Conservation (phyloP, 2,329 filamentous ascomycete species). For the Verticillium albo-atrum region DNA sequence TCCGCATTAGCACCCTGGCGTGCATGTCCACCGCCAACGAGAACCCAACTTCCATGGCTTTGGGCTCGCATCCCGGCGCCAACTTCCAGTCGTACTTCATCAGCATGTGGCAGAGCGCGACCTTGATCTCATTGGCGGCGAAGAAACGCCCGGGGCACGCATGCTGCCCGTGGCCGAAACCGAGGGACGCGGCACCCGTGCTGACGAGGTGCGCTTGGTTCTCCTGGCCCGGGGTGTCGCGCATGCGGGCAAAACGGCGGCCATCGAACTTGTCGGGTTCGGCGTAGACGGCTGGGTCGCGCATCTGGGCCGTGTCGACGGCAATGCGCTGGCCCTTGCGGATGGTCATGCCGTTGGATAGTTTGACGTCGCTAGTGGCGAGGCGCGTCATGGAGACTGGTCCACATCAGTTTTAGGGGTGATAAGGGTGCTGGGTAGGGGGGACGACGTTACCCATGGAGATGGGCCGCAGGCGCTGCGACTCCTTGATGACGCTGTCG, state of each 20-base stretch:
- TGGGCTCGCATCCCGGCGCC: not conserved
- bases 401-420: too few relatives aligned
- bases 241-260: slow-evolving; percentile 2
- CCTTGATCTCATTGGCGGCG: slow-evolving; percentile 39
- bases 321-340: slow-evolving; percentile 4
- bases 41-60: not conserved
- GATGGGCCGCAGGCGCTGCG: not conserved
- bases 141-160: slow-evolving; percentile 46
- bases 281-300: not conserved
- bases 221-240: slow-evolving; percentile 1
- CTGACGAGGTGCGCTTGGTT: slow-evolving; percentile 32
- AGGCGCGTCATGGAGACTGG: slow-evolving; percentile 5
- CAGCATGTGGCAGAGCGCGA: slow-evolving; percentile 7
- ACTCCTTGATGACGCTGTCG: not conserved
- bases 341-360: slow-evolving; percentile 6
- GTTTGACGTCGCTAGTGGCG: not conserved
- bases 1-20: slow-evolving; percentile 5
- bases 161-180: slow-evolving; percentile 43
- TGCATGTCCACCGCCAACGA: not conserved
- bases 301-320: slow-evolving; percentile 2
- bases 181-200: slow-evolving; percentile 34
- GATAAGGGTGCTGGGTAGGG: too few relatives aligned
- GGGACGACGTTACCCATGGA: not conserved
- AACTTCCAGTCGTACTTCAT: slow-evolving; percentile 6
- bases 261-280: slow-evolving; percentile 2